Evolutionary conservation across 2,329 filamentous ascomycete genomes (phyloP).

Genomic region (Beauveria scarabaeidicola): DNA sequence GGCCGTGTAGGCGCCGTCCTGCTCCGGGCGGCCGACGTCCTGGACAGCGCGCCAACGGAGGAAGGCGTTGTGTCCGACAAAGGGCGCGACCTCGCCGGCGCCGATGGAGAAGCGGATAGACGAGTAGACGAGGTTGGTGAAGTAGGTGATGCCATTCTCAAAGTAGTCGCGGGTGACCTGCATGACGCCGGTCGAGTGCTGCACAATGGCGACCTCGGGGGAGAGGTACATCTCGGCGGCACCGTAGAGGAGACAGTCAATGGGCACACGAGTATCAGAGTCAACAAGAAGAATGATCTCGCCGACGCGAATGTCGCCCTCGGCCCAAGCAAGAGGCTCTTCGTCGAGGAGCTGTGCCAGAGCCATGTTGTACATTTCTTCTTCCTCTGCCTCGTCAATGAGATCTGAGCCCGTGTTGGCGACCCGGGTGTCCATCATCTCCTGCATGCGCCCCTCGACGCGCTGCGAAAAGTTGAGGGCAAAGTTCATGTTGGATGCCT

Average conservation of each 20-base stretch:
- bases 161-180: constrained; percentile 65
- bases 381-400: constrained; percentile 24
- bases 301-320: constrained; percentile 51
- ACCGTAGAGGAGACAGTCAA: constrained; percentile 60
- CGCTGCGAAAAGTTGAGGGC: constrained; percentile 52
- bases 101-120: constrained; percentile 63
- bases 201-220: constrained; percentile 62
- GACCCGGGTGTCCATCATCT: constrained; percentile 18
- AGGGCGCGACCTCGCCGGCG: constrained; percentile 64
- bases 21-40: constrained; percentile 32
- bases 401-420: constrained; percentile 14
- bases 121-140: constrained; percentile 70
- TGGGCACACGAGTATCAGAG: constrained; percentile 60
- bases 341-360: constrained; percentile 44
- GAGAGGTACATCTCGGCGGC: constrained; percentile 63
- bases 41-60: constrained; percentile 51
- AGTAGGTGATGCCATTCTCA: constrained; percentile 66
- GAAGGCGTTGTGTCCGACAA: constrained; percentile 72
- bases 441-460: constrained; percentile 50
- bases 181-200: constrained; percentile 69
- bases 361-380: constrained; percentile 39
- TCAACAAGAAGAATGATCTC: constrained; percentile 60
- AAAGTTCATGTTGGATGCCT: constrained; percentile 71
- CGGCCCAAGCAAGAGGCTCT: constrained; percentile 41
- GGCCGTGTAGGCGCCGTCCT: constrained; percentile 49